Evolutionary conservation across 257 asterid genomes (phyloP).

Genomic region (Parsonsia alboflavescens): DNA sequence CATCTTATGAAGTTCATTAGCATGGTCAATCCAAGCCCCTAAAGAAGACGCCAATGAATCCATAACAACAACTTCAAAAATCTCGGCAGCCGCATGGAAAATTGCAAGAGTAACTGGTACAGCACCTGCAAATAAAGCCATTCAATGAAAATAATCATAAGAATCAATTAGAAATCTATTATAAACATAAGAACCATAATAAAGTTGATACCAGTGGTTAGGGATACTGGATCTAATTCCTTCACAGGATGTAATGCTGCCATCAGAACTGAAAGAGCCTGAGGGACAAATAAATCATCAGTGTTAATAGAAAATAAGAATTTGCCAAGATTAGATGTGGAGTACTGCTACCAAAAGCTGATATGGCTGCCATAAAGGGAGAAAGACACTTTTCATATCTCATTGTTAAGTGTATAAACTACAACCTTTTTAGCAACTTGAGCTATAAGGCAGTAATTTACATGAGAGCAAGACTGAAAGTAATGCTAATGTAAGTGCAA

Average conservation of each 20-base stretch:
- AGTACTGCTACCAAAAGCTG: conserved; percentile 3
- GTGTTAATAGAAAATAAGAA: conserved; percentile 9
- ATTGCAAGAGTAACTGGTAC: conserved; percentile 76
- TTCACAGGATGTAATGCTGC: conserved; percentile 66
- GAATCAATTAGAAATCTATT: conserved; percentile 11
- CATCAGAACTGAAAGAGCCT: conserved; percentile 79
- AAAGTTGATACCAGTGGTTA: conserved; percentile 45
- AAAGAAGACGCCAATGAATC: conserved; percentile 87
- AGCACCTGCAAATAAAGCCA: conserved; percentile 47
- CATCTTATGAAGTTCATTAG: conserved; percentile 58
- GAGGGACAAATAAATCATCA: conserved; percentile 22
- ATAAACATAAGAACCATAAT: conserved; percentile 14
- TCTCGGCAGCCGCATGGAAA: conserved; percentile 85
- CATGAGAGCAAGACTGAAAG: neutral
- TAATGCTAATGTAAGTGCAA: neutral
- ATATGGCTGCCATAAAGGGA: neutral
- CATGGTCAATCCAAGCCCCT: conserved; percentile 76
- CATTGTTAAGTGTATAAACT: neutral
- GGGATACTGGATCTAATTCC: conserved; percentile 66
- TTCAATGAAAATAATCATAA: conserved; percentile 1
- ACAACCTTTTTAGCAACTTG: neutral
- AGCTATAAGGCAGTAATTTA: neutral
- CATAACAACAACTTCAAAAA: conserved; percentile 75
- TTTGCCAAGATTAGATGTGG: neutral
- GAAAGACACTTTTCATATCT: neutral